These are phyloP conservation scores for Fusarium sp. DNA, from an alignment of 2,329 filamentous ascomycete genomes.

Conservation along the genomic window DNA sequence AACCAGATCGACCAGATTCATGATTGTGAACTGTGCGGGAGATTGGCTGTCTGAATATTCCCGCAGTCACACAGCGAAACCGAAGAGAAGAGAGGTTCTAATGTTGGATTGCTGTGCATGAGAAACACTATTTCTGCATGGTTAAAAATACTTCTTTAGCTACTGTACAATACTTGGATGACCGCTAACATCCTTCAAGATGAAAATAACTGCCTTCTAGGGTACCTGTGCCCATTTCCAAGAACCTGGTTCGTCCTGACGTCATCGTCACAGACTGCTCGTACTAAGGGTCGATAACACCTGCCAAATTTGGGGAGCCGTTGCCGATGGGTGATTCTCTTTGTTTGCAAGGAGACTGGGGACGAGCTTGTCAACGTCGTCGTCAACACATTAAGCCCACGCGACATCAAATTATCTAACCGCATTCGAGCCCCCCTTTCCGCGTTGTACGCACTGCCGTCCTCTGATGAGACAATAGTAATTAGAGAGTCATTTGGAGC, in stretches of 20 bases:
- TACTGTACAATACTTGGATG: background rate
- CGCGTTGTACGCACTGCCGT: background rate
- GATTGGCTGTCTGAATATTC: conserved; percentile 2
- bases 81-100: background rate
- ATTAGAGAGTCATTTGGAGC: background rate
- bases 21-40: conserved; percentile 2
- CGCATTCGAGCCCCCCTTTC: background rate
- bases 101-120: background rate
- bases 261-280: conserved; percentile 15
- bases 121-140: background rate
- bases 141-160: background rate
- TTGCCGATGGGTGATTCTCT: background rate
- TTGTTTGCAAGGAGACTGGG: background rate
- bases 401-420: background rate
- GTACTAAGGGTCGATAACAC: conserved; percentile 1
- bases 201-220: background rate
- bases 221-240: background rate
- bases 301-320: conserved; percentile 24
- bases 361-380: background rate
- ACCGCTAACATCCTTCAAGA: background rate
- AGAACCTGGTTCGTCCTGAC: conserved; percentile 8
- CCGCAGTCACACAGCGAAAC: background rate
- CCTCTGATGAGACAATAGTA: background rate
- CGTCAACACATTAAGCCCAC: background rate
- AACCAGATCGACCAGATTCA: conserved; percentile 29